Percentiles rank a stretch among this genome's conserved stretches.
Conservation (phyloP, 2,329 filamentous ascomycete genomes). For the Laburnicola sp. region DNA sequence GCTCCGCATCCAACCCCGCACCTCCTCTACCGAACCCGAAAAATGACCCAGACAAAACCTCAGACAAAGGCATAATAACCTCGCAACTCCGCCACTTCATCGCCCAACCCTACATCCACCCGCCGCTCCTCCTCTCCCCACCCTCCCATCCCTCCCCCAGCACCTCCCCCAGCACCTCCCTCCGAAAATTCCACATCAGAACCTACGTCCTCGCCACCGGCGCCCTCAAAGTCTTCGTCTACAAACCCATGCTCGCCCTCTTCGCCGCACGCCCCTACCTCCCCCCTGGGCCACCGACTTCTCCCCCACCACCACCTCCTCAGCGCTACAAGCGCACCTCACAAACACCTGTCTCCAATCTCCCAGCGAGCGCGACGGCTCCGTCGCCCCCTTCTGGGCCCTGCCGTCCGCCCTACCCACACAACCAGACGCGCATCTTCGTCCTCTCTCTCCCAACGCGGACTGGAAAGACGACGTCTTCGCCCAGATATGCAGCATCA, state of each 20-base stretch:
- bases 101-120: slow-evolving; percentile 91
- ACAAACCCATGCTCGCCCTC: slow-evolving; percentile 87
- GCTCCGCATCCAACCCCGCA: slow-evolving; percentile 9
- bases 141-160: slow-evolving; percentile 13
- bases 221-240: slow-evolving; percentile 79
- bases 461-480: slow-evolving; percentile 67
- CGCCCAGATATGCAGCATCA: slow-evolving; percentile 71
- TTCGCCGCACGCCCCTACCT: slow-evolving; percentile 78
- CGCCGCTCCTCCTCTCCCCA: slow-evolving; percentile 71
- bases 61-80: slow-evolving; percentile 67
- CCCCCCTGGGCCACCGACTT: slow-evolving; percentile 59
- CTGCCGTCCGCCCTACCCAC: slow-evolving; percentile 51
- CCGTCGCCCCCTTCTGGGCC: slow-evolving; percentile 75
- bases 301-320: slow-evolving; percentile 23
- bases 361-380: slow-evolving; percentile 58
- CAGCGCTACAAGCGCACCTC: slow-evolving; percentile 71
- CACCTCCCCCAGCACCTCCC: no score
- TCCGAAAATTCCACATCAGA: slow-evolving; percentile 90
- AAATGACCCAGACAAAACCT: slow-evolving; percentile 45
- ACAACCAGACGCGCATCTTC: slow-evolving; percentile 26
- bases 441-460: neutral
- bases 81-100: slow-evolving; percentile 95
- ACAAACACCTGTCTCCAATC: slow-evolving; percentile 95
- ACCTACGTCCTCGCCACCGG: slow-evolving; percentile 86
- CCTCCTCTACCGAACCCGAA: slow-evolving; percentile 33